Evolutionary conservation across 208 protist species (phyloP).

Genomic region (Crithidia sp.): DNA sequence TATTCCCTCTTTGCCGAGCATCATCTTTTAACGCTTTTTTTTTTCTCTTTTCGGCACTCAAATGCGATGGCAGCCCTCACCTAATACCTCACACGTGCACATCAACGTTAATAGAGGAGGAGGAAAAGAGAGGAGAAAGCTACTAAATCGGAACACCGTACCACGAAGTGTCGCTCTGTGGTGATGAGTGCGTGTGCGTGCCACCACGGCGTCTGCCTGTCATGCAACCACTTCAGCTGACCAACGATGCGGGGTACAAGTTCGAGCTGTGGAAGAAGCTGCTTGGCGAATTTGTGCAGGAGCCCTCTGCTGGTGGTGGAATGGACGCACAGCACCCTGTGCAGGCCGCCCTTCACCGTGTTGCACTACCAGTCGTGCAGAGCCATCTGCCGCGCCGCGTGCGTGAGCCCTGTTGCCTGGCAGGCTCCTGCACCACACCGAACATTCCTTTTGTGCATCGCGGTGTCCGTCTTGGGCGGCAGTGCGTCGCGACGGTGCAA

Average conservation of each 20-base stretch:
- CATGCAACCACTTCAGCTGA: conserved; percentile 55
- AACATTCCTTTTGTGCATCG: conserved; percentile 38
- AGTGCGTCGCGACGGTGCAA: conserved; percentile 23
- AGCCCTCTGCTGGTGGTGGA: background rate
- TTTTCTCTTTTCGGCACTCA: too few species aligned
- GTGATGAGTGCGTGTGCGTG: too few species aligned
- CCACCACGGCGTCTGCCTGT: background rate
- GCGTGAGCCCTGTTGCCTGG: conserved; percentile 56
- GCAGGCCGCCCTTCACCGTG: conserved; percentile 31
- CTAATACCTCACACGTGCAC: too few species aligned
- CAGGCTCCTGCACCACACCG: conserved; percentile 46
- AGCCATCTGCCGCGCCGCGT: conserved; percentile 44
- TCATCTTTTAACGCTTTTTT: too few species aligned
- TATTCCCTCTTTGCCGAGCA: too few species aligned
- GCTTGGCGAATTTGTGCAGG: conserved; percentile 7
- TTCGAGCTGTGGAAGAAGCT: conserved; percentile 70
- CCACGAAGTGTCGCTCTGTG: too few species aligned
- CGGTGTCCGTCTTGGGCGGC: conserved; percentile 31
- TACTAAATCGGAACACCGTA: too few species aligned
- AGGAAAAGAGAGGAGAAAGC: too few species aligned
- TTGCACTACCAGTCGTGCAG: conserved; percentile 46
- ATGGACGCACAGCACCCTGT: background rate
- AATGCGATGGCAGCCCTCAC: too few species aligned
- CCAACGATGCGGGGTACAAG: conserved; percentile 78
- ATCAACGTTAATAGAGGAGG: too few species aligned